phyloP scores from a whole-genome alignment of 441 rosid species.

The Arabidopsis lyrata region DNA sequence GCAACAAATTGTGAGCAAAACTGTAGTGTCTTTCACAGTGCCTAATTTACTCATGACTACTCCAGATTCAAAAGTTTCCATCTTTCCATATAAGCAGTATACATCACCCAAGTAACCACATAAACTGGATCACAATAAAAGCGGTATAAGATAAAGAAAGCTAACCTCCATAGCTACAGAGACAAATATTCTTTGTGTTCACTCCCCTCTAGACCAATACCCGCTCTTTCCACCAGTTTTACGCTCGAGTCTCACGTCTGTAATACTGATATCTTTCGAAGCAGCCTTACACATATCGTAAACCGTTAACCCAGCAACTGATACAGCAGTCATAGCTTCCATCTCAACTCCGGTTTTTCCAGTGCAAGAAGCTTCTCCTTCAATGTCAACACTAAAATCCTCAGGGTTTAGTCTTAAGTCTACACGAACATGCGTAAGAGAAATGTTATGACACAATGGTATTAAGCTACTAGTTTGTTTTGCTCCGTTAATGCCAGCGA shows the following conservation, averaged over 20 bases:
- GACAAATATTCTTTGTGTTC: background rate
- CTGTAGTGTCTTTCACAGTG: conserved; percentile 3
- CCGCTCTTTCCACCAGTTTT: conserved; percentile 95
- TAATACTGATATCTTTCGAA: conserved; percentile 73
- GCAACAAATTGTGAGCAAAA: background rate
- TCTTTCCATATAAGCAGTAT: background rate
- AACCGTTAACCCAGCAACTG: conserved; percentile 81
- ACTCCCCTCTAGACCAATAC: conserved; percentile 60
- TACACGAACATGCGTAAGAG: conserved; percentile 67
- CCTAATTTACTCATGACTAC: background rate
- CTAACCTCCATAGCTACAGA: conserved; percentile 29
- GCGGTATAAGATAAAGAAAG: conserved; percentile 5
- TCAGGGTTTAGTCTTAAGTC: conserved; percentile 67
- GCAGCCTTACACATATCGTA: conserved; percentile 99
- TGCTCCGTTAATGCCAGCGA: conserved; percentile 90
- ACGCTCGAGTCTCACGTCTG: conserved; percentile 62
- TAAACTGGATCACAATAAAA: background rate
- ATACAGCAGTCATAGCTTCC: conserved; percentile 94
- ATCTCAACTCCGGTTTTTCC: conserved; percentile 94
- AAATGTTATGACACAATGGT: conserved; percentile 85
- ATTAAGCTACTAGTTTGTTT: conserved; percentile 85
- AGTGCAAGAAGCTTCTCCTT: conserved; percentile 82
- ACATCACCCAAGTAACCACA: background rate
- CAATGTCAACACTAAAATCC: conserved; percentile 70
- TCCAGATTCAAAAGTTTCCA: conserved; percentile 10